Evolutionary conservation across 768 basidiomycete genomes (phyloP).

Genomic region (Dacryopinax primogenitus): DNA sequence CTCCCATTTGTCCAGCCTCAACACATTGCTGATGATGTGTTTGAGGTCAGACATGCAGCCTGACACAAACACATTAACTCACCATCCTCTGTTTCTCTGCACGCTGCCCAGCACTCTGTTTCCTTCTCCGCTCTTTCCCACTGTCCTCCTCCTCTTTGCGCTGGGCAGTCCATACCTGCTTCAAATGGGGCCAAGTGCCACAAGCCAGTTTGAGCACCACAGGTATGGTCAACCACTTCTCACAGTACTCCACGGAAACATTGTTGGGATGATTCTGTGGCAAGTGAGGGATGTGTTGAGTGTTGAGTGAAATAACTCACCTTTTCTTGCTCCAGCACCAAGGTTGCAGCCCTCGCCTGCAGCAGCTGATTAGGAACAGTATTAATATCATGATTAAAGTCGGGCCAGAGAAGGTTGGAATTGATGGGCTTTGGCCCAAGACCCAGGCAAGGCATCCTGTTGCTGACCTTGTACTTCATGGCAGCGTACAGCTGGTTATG

Average conservation of each 20-base stretch:
- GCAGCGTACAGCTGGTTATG: not conserved
- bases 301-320: not conserved
- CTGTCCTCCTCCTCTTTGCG: not conserved
- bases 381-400: not conserved
- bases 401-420: constrained; percentile 4
- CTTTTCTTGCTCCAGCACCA: not conserved
- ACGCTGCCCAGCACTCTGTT: not conserved
- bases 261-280: not conserved
- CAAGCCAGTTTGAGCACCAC: not conserved
- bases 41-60: not conserved
- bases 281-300: constrained; percentile 3
- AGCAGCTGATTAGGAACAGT: not conserved
- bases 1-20: not conserved
- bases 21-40: not conserved
- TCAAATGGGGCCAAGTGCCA: not conserved
- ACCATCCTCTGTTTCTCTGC: not conserved
- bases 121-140: not conserved
- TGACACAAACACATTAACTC: not conserved
- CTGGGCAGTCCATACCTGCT: not conserved
- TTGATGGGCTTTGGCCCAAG: not conserved
- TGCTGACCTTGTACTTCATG: not conserved
- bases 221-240: not conserved
- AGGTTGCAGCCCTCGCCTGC: not conserved
- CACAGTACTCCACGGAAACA: not conserved
- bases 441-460: not conserved